Evolutionary conservation across 495 filamentous ascomycete genomes (phyloP), one percentile per base, ranked within the genome.

Genomic region (Aspergillus sclerotioniger): DNA sequence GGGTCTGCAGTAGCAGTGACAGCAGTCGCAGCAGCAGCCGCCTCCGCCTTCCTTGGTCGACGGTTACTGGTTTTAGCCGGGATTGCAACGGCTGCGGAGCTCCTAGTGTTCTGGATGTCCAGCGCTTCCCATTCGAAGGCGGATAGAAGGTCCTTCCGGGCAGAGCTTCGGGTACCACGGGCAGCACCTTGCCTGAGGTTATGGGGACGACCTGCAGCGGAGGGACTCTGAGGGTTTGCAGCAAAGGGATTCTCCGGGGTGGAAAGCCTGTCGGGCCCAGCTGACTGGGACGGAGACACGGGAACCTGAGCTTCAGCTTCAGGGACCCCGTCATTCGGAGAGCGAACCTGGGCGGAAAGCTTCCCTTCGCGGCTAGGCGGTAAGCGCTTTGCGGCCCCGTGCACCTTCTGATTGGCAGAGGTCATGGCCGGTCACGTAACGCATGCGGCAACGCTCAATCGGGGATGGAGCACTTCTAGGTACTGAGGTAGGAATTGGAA

Each of bases 111-210:
- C 57, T 63, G 47, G 33, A 63, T 50, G 0, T 46, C 39, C 59
- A 66, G 52, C 17, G 63, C 67, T 46, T 62, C 67, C 67, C 63
- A 69, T 29, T 54, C 60, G 52, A 63, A 66, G 17, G 61, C 61
- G 39, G 61, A 57, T 16, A 64, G 59, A 25, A 69, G 21, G 39
- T 62, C 54, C 32, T 58, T 55, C 17, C 41, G 21, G 29, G 43
- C 12, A 3, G 61, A 54, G 51, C 66, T 69, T 46, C 66, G 63
- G 17, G 66, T 69, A 10, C 66, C 66, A 39, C 63, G 66, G 39
- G 61, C 63, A 20, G 66, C 63, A 13, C 66, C 66, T 39, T 59
- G 51, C 20, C 63, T 61, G 20, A 61, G 55, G 46, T 19, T 28
- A 50, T 66, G 66, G 32, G 60, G 59, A 41, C 45, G 56, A 48